Evolutionary conservation across 768 basidiomycete species (phyloP).

Genomic region (Boletus reticuloceps): DNA sequence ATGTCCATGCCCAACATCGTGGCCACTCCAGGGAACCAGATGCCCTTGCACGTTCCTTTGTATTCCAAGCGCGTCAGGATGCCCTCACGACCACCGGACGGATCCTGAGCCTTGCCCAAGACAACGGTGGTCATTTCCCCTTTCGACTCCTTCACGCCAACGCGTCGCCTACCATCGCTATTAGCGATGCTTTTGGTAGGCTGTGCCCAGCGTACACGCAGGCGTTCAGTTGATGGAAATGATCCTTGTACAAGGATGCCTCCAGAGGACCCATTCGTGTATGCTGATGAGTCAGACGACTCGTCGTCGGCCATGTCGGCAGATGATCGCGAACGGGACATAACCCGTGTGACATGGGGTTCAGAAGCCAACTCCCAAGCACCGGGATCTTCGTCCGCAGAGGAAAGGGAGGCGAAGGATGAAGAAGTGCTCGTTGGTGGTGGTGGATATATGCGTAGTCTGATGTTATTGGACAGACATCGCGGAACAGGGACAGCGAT

Average conservation of each 20-base stretch:
- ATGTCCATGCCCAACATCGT: slow-evolving; percentile 79
- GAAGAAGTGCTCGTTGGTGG: slow-evolving; percentile 43
- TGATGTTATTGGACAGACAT: slow-evolving; percentile 74
- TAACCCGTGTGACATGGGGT: slow-evolving; percentile 63
- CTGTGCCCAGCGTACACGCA: slow-evolving; percentile 77
- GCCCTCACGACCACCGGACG: slow-evolving; percentile 45
- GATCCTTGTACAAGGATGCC: slow-evolving; percentile 72
- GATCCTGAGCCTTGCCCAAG: slow-evolving; percentile 46
- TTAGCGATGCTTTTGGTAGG: slow-evolving; percentile 48
- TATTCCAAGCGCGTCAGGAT: slow-evolving; percentile 66
- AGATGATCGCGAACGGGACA: slow-evolving; percentile 57
- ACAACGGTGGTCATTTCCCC: slow-evolving; percentile 65
- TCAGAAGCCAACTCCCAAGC: slow-evolving; percentile 78
- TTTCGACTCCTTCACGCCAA: slow-evolving; percentile 66
- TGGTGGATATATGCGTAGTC: slow-evolving; percentile 71
- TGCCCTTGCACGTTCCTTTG: slow-evolving; percentile 67
- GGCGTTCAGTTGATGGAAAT: slow-evolving; percentile 72
- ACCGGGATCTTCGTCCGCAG: slow-evolving; percentile 64
- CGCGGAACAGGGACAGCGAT: slow-evolving; percentile 76
- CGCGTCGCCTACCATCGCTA: slow-evolving; percentile 58
- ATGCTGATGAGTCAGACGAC: slow-evolving; percentile 66
- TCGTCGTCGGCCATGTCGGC: slow-evolving; percentile 80
- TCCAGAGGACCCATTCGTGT: slow-evolving; percentile 49
- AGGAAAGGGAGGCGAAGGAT: slow-evolving; percentile 76
- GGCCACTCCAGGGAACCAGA: slow-evolving; percentile 84